phyloP scores from a whole-genome alignment of 192 early-diverging fungal species.

The Dissophora globulifera region DNA sequence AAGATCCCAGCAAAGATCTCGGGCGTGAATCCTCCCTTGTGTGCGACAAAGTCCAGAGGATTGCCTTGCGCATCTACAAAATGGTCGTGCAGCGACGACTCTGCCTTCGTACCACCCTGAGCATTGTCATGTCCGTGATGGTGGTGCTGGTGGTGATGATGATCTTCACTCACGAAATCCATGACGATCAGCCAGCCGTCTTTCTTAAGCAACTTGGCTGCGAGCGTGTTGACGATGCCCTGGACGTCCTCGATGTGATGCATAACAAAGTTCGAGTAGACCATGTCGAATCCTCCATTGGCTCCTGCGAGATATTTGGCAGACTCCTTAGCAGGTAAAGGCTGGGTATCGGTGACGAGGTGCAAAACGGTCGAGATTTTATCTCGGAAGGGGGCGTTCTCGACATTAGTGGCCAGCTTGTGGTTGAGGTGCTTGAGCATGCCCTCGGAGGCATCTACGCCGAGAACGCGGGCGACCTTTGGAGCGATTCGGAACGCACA shows the following conservation, averaged over 20 bases:
- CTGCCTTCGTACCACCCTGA: neutral
- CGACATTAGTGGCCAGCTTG: conserved; percentile 23
- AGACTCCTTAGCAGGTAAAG: conserved; percentile 22
- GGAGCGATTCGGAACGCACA: conserved; percentile 10
- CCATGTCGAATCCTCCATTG: conserved; percentile 25
- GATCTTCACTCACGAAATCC: conserved; percentile 18
- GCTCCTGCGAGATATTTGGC: conserved; percentile 8
- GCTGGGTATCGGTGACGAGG: conserved; percentile 16
- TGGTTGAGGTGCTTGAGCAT: conserved; percentile 22
- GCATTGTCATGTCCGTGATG: conserved; percentile 7
- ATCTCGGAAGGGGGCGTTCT: conserved; percentile 7
- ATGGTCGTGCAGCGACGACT: neutral
- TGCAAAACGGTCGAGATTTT: conserved; percentile 39
- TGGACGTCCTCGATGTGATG: conserved; percentile 44
- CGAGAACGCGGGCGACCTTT: conserved; percentile 13
- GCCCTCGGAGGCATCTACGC: conserved; percentile 36
- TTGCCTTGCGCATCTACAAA: conserved; percentile 20
- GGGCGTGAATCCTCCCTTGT: conserved; percentile 22
- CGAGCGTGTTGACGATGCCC: conserved; percentile 5
- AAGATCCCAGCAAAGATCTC: conserved; percentile 3
- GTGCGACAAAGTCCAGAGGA: conserved; percentile 11
- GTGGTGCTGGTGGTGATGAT: neutral
- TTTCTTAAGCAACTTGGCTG: conserved; percentile 25
- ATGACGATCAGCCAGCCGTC: conserved; percentile 37
- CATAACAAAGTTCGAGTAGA: conserved; percentile 35